Conservation (phyloP, 2,329 filamentous ascomycete species). For the Venturia oleaginea region DNA sequence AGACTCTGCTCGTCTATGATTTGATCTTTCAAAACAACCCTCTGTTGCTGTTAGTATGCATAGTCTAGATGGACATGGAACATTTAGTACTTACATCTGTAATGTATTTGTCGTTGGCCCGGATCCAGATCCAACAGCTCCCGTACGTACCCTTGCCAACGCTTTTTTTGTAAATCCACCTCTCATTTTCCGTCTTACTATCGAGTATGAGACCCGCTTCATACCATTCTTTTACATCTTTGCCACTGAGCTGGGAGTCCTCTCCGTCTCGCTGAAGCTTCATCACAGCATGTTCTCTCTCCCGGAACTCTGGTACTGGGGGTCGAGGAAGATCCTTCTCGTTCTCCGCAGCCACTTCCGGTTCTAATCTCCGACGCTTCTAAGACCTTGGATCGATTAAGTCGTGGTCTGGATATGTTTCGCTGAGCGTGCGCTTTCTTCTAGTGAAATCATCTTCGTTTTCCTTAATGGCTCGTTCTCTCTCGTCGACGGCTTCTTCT, state of each 20-base stretch:
- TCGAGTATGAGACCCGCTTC: neutral
- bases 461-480: neutral
- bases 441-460: neutral
- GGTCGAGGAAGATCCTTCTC: neutral
- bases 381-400: neutral
- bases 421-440: neutral
- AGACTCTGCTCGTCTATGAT: neutral
- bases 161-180: neutral
- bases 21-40: neutral
- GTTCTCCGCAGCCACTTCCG: neutral
- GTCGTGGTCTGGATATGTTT: neutral
- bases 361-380: neutral
- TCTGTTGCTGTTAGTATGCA: neutral
- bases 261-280: neutral
- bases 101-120: neutral
- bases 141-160: neutral
- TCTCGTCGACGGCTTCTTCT: neutral
- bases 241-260: neutral
- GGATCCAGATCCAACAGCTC: neutral
- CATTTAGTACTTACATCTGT: neutral
- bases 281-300: neutral
- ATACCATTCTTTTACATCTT: neutral
- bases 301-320: neutral
- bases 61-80: neutral
- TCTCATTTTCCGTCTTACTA: neutral